Base-by-base conservation (phyloP, 2,329 filamentous ascomycete genomes). In the Diplocarpon rosae region DNA sequence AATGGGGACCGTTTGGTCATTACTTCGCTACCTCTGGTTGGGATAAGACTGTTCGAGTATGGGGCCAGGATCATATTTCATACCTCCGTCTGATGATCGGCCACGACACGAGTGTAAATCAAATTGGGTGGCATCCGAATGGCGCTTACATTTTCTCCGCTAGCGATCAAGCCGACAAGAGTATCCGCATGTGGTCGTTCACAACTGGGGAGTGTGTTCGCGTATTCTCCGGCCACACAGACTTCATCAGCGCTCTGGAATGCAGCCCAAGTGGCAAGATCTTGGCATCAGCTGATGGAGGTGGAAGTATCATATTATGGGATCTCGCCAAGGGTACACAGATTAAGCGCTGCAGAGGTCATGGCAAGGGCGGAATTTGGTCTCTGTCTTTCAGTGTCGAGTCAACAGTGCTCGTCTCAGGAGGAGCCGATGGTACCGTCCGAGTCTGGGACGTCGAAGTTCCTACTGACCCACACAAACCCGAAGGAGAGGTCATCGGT, bases 141-240 rank as follows among this genome's bases (percentile, higher is more conserved):
- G 87, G 86, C 14, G 78, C 84, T 5, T 98, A 96, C 57, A 70
- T 95, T 36, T 95, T 98, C 64, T 95, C 92, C 0, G 88, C 85
- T 3, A 93, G 87, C 11, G 85, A 85, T 53, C 89, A 80, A 59
- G 76, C 72, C 6, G 78, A 98, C 64, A 90, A 90, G 63, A 92
- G 88, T 0, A 85, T 96, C 29, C 82, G 92, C 27, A 96, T 98
- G 90, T 98, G 92, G 92, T 82, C 88, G 9, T 77, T 95, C n/a
- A 75, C 79, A 10, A 90, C 83, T 8, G 92, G 92, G 24, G 80
- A 82, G 50, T 87, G 88, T 30, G 85, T 95, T 5, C 83, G 92
- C 20, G 78, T 96, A 58, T 95, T 96, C 61, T 88, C 85, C 0
- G 92, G 92, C 1, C 92, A 98, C 60, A 83, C 79, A 0, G 87